Conservation (phyloP, 257 asterid species). For the Salvia hispanica region DNA sequence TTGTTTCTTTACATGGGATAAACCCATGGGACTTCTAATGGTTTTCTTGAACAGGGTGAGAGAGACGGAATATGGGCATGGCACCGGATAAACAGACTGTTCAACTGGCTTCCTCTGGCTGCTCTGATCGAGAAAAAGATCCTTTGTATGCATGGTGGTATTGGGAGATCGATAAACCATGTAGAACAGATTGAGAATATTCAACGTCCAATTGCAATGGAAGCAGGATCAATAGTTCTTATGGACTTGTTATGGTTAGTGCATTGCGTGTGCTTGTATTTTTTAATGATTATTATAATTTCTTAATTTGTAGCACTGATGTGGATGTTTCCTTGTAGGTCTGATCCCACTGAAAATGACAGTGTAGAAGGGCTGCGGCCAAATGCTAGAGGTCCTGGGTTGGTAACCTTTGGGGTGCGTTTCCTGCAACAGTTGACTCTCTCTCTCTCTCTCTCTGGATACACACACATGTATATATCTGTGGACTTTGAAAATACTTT, state of each 20-base stretch:
- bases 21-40: constrained; percentile 27
- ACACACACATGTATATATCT: background rate
- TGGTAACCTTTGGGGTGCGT: constrained; percentile 99
- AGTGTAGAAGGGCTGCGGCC: constrained; percentile 99
- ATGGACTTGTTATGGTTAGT: constrained; percentile 96
- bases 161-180: constrained; percentile 97
- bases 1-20: constrained; percentile 19
- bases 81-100: constrained; percentile 94
- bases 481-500: no score
- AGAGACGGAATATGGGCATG: constrained; percentile 99
- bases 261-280: constrained; percentile 23
- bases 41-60: constrained; percentile 76
- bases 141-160: constrained; percentile 99
- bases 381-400: constrained; percentile 99
- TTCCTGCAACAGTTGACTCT: constrained; percentile 19
- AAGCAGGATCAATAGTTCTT: constrained; percentile 95
- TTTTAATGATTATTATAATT: constrained; percentile 7
- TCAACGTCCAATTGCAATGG: constrained; percentile 99
- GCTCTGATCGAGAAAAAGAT: constrained; percentile 95
- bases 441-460: background rate
- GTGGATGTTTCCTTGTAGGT: constrained; percentile 58
- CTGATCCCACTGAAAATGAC: constrained; percentile 99
- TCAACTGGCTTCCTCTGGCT: constrained; percentile 99
- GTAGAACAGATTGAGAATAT: constrained; percentile 90
- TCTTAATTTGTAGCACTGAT: constrained; percentile 20